These are phyloP conservation scores for Rhynchosporium secalis DNA, from an alignment of 2,329 filamentous ascomycete species.

Conservation along the genomic window DNA sequence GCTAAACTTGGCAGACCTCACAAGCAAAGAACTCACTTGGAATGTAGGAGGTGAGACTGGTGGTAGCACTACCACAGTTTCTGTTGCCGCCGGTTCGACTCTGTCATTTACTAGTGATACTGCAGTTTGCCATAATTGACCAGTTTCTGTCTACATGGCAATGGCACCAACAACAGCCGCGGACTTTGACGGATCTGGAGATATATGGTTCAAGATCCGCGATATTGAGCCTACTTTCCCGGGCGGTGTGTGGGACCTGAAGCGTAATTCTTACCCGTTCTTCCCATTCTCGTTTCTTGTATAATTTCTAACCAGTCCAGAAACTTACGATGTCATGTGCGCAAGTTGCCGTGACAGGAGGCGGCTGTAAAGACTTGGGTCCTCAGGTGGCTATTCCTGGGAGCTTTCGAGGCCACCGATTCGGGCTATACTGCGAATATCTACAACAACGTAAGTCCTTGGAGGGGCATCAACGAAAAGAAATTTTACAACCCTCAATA, in stretches of 20 bases:
- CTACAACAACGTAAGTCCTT: slow-evolving; percentile 15
- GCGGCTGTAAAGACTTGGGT: slow-evolving; percentile 25
- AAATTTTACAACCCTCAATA: not conserved
- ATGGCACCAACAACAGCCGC: slow-evolving; percentile 39
- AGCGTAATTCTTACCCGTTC: slow-evolving; percentile 21
- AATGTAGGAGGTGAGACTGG: slow-evolving; percentile 36
- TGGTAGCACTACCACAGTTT: slow-evolving; percentile 30
- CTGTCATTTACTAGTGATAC: slow-evolving; percentile 49
- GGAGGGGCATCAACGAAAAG: too few species aligned
- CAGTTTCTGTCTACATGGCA: slow-evolving; percentile 41
- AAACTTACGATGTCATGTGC: slow-evolving; percentile 36
- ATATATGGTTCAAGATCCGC: slow-evolving; percentile 42
- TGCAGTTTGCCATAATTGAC: slow-evolving; percentile 39
- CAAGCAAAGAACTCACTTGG: slow-evolving; percentile 26
- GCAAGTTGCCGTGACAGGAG: slow-evolving; percentile 34
- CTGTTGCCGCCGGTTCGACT: slow-evolving; percentile 43
- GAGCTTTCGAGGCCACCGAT: slow-evolving; percentile 27
- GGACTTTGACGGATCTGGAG: slow-evolving; percentile 40
- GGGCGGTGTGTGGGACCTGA: slow-evolving; percentile 31
- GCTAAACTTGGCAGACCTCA: slow-evolving; percentile 23
- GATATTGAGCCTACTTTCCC: slow-evolving; percentile 38
- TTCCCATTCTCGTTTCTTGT: not conserved
- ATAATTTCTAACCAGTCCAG: slow-evolving; percentile 10
- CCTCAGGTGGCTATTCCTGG: slow-evolving; percentile 33
- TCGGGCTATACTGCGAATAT: slow-evolving; percentile 25